A percentile compares a stretch with the other conserved stretches of the same genome.
phyloP scores from a whole-genome alignment of 805 yeast species.

The Candida xiaguanensis region DNA sequence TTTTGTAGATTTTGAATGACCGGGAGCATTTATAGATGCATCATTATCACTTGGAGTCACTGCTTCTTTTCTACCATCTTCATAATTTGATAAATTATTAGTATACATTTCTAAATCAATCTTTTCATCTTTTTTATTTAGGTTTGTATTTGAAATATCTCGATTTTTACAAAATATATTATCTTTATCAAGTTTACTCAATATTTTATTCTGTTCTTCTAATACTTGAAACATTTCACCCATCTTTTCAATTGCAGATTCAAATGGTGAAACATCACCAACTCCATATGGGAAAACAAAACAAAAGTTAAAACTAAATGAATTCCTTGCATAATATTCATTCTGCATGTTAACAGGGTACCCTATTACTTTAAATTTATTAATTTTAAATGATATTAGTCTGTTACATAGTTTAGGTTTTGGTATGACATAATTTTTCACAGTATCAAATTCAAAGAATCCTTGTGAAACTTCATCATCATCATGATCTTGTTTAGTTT shows the following conservation, averaged over 20 bases:
- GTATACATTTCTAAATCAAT: constrained; percentile 4
- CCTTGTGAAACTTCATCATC: constrained; percentile 17
- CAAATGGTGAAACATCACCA: constrained; percentile 80
- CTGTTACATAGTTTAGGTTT: constrained; percentile 87
- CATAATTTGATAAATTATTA: not conserved
- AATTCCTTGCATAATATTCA: constrained; percentile 78
- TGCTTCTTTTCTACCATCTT: not conserved
- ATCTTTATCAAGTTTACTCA: constrained; percentile 51
- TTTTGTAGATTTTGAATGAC: constrained; percentile 20
- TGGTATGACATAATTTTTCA: constrained; percentile 90
- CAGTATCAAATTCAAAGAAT: constrained; percentile 73
- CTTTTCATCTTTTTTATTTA: not conserved
- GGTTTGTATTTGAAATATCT: not conserved
- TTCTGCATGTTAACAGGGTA: constrained; percentile 83
- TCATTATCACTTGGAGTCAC: constrained; percentile 5
- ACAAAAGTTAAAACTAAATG: constrained; percentile 89
- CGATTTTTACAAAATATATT: constrained; percentile 35
- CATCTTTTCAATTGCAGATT: constrained; percentile 75
- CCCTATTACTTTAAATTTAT: constrained; percentile 70
- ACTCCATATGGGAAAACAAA: constrained; percentile 78
- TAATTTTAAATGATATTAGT: constrained; percentile 69
- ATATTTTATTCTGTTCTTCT: constrained; percentile 80
- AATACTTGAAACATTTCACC: constrained; percentile 86
- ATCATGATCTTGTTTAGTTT: not conserved
- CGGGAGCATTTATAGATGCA: constrained; percentile 12